phyloP scores from a whole-genome alignment of 345 rosid species.

The Citrus maxima region DNA sequence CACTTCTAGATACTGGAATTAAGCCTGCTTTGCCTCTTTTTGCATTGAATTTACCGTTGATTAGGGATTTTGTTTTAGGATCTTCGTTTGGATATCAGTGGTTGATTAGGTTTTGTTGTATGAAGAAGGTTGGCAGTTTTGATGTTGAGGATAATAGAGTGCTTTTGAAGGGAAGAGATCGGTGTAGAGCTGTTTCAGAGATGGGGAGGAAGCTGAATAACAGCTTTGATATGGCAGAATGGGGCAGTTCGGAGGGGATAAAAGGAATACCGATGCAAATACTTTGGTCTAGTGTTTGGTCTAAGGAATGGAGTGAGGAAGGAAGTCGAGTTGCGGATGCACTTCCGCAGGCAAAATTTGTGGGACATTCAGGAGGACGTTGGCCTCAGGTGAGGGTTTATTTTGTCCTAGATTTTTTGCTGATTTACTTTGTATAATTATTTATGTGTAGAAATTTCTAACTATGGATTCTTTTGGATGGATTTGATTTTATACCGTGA shows the following conservation, averaged over 20 bases:
- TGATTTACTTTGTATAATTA: not conserved
- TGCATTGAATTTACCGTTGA: constrained; percentile 49
- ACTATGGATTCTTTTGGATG: not conserved
- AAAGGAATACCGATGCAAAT: constrained; percentile 66
- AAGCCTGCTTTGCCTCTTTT: constrained; percentile 72
- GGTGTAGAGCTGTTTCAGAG: constrained; percentile 56
- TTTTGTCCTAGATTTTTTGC: not conserved
- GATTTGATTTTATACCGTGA: not conserved
- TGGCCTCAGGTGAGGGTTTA: constrained; percentile 85
- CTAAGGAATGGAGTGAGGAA: constrained; percentile 66
- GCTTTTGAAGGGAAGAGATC: constrained; percentile 71
- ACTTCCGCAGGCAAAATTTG: constrained; percentile 68
- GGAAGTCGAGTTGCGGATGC: constrained; percentile 55
- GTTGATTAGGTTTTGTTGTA: constrained; percentile 59
- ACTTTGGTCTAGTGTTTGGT: constrained; percentile 73
- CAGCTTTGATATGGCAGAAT: constrained; percentile 71
- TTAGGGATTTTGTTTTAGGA: constrained; percentile 58
- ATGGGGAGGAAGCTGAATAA: constrained; percentile 61
- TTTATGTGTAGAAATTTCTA: not conserved
- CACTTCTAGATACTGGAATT: constrained; percentile 65
- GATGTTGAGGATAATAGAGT: constrained; percentile 67
- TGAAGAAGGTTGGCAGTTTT: constrained; percentile 41
- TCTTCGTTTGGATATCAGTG: constrained; percentile 38
- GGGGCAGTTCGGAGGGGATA: constrained; percentile 65
- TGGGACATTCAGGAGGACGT: constrained; percentile 67